These are phyloP conservation scores for Bacidia rubella DNA, from an alignment of 495 filamentous ascomycete genomes.

Conservation along the genomic window DNA sequence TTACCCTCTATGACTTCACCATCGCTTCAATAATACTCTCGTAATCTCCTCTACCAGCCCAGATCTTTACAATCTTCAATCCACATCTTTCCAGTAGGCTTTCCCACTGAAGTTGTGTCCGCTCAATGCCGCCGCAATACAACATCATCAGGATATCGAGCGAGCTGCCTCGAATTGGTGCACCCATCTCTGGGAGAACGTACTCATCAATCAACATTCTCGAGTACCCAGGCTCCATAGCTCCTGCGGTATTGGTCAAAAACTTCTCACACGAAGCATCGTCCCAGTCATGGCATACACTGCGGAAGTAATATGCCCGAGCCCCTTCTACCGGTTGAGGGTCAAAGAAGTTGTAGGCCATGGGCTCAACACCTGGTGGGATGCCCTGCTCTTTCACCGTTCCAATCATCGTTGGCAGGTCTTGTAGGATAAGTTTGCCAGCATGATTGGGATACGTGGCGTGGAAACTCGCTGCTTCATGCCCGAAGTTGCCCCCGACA, in stretches of 20 bases:
- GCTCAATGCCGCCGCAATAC: slow-evolving; percentile 22
- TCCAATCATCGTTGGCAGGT: slow-evolving; percentile 28
- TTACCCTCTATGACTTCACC: too few species aligned
- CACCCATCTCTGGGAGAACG: slow-evolving; percentile 29
- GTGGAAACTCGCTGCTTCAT: slow-evolving; percentile 26
- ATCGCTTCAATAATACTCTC: slow-evolving; percentile 15
- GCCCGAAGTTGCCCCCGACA: slow-evolving; percentile 30
- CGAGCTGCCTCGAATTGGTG: slow-evolving; percentile 19
- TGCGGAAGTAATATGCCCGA: slow-evolving; percentile 22
- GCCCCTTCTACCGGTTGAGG: slow-evolving; percentile 28
- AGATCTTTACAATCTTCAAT: slow-evolving; percentile 24
- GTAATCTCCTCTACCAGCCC: slow-evolving; percentile 13
- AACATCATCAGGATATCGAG: slow-evolving; percentile 32
- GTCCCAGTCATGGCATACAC: slow-evolving; percentile 32
- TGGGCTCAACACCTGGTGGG: slow-evolving; percentile 20
- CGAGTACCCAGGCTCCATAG: slow-evolving; percentile 32
- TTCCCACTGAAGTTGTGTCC: slow-evolving; percentile 26
- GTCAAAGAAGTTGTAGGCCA: slow-evolving; percentile 31
- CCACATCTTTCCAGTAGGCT: slow-evolving; percentile 23
- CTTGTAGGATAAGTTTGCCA: slow-evolving; percentile 37
- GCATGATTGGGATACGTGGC: slow-evolving; percentile 22
- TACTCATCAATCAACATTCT: slow-evolving; percentile 31
- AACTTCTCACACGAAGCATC: slow-evolving; percentile 29
- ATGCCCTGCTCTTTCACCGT: slow-evolving; percentile 16
- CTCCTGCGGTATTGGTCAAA: slow-evolving; percentile 16